A percentile compares a stretch with the other conserved stretches of the same genome.
These are phyloP conservation scores for Bipolaris zeicola DNA, from an alignment of 2,329 filamentous ascomycete species.

Conservation along the genomic window DNA sequence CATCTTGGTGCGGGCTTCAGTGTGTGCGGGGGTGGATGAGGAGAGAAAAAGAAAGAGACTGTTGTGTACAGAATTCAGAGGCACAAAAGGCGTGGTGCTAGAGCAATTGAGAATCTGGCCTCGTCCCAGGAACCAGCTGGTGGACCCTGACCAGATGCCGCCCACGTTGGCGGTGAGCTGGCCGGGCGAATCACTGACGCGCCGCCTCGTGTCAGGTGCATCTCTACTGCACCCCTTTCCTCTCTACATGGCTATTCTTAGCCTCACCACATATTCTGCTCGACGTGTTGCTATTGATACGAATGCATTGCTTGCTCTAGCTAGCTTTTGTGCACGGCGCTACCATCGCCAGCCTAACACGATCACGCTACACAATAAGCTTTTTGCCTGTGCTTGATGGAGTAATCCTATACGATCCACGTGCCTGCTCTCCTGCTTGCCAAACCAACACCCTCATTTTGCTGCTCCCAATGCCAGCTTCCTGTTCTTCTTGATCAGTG, in stretches of 20 bases:
- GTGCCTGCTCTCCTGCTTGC: background rate
- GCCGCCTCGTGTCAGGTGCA: conserved; percentile 26
- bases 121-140: conserved; percentile 27
- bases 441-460: background rate
- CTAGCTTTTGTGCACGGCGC: background rate
- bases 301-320: background rate
- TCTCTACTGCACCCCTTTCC: conserved; percentile 18
- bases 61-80: conserved; percentile 1
- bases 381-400: background rate
- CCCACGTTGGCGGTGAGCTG: conserved; percentile 33
- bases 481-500: conserved; percentile 46
- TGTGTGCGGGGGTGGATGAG: background rate
- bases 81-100: conserved; percentile 16
- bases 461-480: conserved; percentile 26
- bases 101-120: conserved; percentile 35
- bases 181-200: conserved; percentile 21
- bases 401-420: background rate
- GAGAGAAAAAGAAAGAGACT: background rate
- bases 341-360: background rate
- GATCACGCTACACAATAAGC: background rate
- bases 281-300: background rate
- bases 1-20: conserved; percentile 28
- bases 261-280: background rate
- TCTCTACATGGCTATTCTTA: conserved; percentile 8
- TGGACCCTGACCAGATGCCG: conserved; percentile 31